Base-by-base conservation (phyloP, 2,329 filamentous ascomycete genomes). In the Zymoseptoria passerinii region DNA sequence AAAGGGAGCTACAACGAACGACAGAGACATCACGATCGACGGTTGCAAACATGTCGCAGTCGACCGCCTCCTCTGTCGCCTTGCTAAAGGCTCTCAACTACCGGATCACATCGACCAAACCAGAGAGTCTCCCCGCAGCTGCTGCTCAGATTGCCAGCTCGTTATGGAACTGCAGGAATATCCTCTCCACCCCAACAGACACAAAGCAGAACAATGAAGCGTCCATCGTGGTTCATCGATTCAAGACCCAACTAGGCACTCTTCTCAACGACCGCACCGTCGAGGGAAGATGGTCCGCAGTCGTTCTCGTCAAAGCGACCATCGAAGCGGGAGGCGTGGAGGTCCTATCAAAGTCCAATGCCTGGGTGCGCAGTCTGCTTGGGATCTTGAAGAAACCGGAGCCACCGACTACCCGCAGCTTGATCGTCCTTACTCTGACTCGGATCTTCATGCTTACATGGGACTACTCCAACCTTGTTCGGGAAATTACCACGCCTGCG, bases 261-360 rank as follows among this genome's bases (percentile, higher is more conserved):
- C 78, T 96, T 13, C 77, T 96, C 35, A 88, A 89, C 70, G 90
- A 92, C 57, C 86, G 86, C 59, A 89, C 77, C 52, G 71, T 83
- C 2, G 84, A 91, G 66, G 89, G 87, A 50, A 83, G 90, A 67
- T 95, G 92, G 76, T 82, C 86, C 18, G 91, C 87, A 6, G 83
- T 89, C 50, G 85, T 88, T 16, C 75, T 96, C 53, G 82, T 91
- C 72, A 96, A 96, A 75, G 83, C 88, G 3, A 78, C 86, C 4
- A 78, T 96, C 50, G 92, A 96, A 67, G 83, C 88, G 48, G 91
- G 91, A 23, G 90, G 90, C 51, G 90, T 88, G 84, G 90, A 95
- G 69, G 83, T 88, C 58, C 78, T 96, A 59, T 84, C 86, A 62
- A 84, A 83, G 55, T 83, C 83, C 35, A 84, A 86, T 66, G 79